Percentiles rank a stretch among this genome's conserved stretches.
Conservation (phyloP, 805 yeast genomes). For the Yamadazyma endophytica region DNA sequence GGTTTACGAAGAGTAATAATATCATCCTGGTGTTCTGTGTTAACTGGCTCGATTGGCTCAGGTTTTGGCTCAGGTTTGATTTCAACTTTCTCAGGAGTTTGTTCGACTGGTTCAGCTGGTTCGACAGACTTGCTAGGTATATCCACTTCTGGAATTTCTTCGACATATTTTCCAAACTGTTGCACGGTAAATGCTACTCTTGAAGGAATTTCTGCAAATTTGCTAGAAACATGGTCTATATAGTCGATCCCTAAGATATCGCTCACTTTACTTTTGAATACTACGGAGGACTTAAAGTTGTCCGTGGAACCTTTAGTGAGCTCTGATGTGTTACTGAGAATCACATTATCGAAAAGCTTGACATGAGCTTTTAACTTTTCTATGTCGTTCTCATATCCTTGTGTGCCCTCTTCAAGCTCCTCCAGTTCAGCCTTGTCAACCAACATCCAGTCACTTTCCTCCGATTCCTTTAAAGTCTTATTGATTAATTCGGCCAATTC, state of each 20-base stretch:
- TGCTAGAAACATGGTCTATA: too few species aligned
- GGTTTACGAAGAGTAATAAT: slow-evolving; percentile 34
- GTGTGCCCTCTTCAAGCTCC: slow-evolving; percentile 3
- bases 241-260: too few species aligned
- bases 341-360: too few species aligned
- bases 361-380: too few species aligned
- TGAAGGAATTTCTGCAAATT: slow-evolving; percentile 11
- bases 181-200: slow-evolving; percentile 7
- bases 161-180: slow-evolving; percentile 7
- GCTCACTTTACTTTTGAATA: too few species aligned
- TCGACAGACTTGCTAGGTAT: too few species aligned
- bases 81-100: too few species aligned
- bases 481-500: slow-evolving; percentile 57
- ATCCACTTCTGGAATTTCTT: not conserved
- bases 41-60: slow-evolving; percentile 1
- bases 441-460: slow-evolving; percentile 33
- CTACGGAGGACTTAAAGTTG: too few species aligned
- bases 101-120: too few species aligned
- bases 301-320: too few species aligned
- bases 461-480: slow-evolving; percentile 29
- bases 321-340: too few species aligned
- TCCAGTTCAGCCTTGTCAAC: slow-evolving; percentile 21
- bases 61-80: not conserved
- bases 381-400: slow-evolving; percentile 1
- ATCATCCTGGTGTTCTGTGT: slow-evolving; percentile 20